A percentile compares a stretch with the other conserved stretches of the same genome.
Conservation (phyloP, 768 basidiomycete species). For the Imleria badia region DNA sequence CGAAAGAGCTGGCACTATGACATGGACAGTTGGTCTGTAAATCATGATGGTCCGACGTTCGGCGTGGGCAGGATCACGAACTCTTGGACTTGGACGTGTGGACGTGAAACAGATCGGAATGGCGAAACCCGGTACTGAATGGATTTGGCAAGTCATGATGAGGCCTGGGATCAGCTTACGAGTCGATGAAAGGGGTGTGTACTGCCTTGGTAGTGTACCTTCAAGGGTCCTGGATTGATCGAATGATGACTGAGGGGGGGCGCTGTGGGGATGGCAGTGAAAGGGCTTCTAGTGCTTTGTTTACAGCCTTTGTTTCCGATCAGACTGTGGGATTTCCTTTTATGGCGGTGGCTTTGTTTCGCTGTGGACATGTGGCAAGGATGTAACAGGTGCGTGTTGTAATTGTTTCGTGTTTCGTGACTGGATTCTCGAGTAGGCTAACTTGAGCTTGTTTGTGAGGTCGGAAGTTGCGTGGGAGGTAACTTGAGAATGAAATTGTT, state of each 20-base stretch:
- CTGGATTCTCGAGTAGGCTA: too few relatives aligned
- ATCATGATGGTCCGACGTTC: not conserved
- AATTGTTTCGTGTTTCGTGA: not conserved
- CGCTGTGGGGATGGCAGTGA: too few relatives aligned
- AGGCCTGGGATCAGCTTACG: not conserved
- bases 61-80: not conserved
- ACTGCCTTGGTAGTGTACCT: not conserved
- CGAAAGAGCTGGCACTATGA: not conserved
- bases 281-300: too few relatives aligned
- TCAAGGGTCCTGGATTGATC: too few relatives aligned
- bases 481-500: not conserved
- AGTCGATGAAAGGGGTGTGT: not conserved
- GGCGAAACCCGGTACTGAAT: not conserved
- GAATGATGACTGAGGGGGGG: too few relatives aligned
- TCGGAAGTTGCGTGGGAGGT: not conserved
- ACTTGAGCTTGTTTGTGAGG: not conserved
- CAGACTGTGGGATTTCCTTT: not conserved
- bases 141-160: not conserved
- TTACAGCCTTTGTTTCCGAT: too few relatives aligned
- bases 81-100: too few relatives aligned
- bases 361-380: too few relatives aligned
- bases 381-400: not conserved
- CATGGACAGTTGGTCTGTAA: not conserved
- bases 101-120: not conserved
- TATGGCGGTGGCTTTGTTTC: slow-evolving; percentile 17